phyloP scores from a whole-genome alignment of 192 early-diverging fungal genomes.

The Pilaira anomala region DNA sequence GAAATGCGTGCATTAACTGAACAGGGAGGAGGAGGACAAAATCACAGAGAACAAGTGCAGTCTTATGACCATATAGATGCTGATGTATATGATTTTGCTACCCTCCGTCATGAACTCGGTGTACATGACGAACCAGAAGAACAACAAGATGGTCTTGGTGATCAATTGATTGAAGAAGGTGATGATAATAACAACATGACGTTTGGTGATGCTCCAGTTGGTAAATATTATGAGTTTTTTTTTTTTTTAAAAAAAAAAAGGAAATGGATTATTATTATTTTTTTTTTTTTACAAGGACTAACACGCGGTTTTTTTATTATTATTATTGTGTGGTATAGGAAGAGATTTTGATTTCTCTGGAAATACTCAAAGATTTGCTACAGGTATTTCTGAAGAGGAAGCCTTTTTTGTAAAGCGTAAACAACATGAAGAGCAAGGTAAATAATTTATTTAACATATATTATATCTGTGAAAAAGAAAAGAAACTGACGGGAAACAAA shows the following conservation, averaged over 20 bases:
- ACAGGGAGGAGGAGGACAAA: constrained; percentile 20
- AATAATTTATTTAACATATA: too few relatives aligned
- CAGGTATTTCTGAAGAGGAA: constrained; percentile 46
- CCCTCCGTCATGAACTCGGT: constrained; percentile 27
- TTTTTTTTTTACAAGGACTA: neutral
- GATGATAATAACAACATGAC: constrained; percentile 76
- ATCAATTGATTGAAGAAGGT: constrained; percentile 59
- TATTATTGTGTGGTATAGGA: too few relatives aligned
- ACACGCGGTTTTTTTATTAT: constrained; percentile 1
- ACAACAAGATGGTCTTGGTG: constrained; percentile 51
- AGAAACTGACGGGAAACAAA: too few relatives aligned
- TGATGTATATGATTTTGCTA: constrained; percentile 59
- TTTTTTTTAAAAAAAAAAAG: neutral
- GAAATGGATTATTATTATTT: neutral
- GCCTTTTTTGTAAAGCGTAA: constrained; percentile 39
- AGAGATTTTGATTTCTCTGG: constrained; percentile 73
- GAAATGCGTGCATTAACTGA: constrained; percentile 34
- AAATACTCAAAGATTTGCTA: constrained; percentile 51
- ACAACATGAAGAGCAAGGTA: constrained; percentile 34
- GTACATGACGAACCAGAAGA: constrained; percentile 33
- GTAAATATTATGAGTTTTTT: constrained; percentile 31
- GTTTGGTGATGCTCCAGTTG: constrained; percentile 59
- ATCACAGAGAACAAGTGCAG: neutral
- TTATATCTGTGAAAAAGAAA: too few relatives aligned
- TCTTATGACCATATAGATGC: constrained; percentile 45